A percentile compares a stretch with the other conserved stretches of the same genome.
Conservation (phyloP, 148 eudicot species). For the Dianthus caryophyllus region DNA sequence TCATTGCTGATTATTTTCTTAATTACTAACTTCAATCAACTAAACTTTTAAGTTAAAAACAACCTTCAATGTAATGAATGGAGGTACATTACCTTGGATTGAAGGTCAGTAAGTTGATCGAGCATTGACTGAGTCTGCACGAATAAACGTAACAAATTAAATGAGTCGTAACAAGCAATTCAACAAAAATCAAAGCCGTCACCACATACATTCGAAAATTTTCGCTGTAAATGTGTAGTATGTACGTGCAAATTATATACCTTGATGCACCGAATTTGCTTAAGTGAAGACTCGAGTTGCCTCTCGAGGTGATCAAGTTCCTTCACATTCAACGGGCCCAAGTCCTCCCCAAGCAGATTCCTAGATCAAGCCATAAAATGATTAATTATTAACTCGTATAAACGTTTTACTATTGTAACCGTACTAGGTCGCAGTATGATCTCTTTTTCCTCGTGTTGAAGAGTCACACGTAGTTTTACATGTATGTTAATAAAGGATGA, state of each 20-base stretch:
- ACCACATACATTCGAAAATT: too few relatives aligned
- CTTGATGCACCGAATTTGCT: slow-evolving; percentile 42
- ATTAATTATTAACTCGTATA: too few relatives aligned
- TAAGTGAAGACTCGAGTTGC: slow-evolving; percentile 41
- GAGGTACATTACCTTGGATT: slow-evolving; percentile 47
- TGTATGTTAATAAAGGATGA: too few relatives aligned
- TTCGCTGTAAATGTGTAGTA: too few relatives aligned
- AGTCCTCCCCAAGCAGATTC: slow-evolving; percentile 48
- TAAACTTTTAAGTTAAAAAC: background rate
- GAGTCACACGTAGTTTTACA: too few relatives aligned
- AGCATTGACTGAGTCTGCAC: slow-evolving; percentile 53
- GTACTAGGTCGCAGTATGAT: too few relatives aligned
- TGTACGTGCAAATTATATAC: slow-evolving; percentile 5
- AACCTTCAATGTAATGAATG: background rate
- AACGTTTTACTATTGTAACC: too few relatives aligned
- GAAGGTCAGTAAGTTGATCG: slow-evolving; percentile 48
- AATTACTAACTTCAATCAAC: background rate
- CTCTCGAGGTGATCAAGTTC: slow-evolving; percentile 54
- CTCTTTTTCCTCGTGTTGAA: too few relatives aligned
- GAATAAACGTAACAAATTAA: background rate
- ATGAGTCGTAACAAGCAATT: too few relatives aligned
- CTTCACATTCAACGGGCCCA: slow-evolving; percentile 48
- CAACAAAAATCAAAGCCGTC: too few relatives aligned
- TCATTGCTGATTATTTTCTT: too few relatives aligned
- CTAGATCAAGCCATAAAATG: too few relatives aligned